Base-by-base conservation (phyloP, 192 early-diverging fungal genomes). In the Coemansia sp. region DNA sequence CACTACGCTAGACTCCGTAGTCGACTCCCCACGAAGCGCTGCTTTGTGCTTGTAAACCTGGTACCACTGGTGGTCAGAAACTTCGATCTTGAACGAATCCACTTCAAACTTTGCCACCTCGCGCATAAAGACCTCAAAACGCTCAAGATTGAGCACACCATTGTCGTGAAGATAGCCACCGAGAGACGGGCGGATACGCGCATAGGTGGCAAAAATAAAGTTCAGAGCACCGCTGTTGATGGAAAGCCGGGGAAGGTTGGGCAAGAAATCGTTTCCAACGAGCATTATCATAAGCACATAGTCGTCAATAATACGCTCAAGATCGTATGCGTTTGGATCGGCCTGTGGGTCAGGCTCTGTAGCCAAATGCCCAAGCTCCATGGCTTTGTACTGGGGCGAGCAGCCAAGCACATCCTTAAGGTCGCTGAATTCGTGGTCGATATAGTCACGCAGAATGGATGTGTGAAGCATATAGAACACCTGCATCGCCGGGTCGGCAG, bases 201-300 rank as follows among this genome's bases (percentile, higher is more conserved):
- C 86, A 66, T 92, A 91, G 7, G 87, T 80, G 21, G 84, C 77
- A 72, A 89, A 91, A 78, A 89, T 79, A 7, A 91, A 78, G 58
- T 84, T 85, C 29, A 92, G 68, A 0, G 94, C 95, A 55, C 94
- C 94, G 77, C 95, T 92, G 28, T 90, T 90, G 68, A 99, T 99
- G 60, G 97, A 93, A 34, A 99, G 83, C 61, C 91, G 92, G 37
- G 95, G 95, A 39, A 99, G 71, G 75, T 93, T 93, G 45, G 97
- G 97, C 64, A 99, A 71, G 77, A 97, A 99, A 79, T 99, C 97
- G 76, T 99, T 99, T 56, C 97, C 97, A 28, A 99, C 90, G 77
- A 99, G 95, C 79, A 98, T 89, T 53, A 87, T 90, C 68, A 98
- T 84, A 26, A 99, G 84, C 2, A 98, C 88, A 73, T 93, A 99